Percentiles rank a stretch among this genome's conserved stretches.
phyloP scores from a whole-genome alignment of 2,329 filamentous ascomycete species.

The Trichophyton equinum region DNA sequence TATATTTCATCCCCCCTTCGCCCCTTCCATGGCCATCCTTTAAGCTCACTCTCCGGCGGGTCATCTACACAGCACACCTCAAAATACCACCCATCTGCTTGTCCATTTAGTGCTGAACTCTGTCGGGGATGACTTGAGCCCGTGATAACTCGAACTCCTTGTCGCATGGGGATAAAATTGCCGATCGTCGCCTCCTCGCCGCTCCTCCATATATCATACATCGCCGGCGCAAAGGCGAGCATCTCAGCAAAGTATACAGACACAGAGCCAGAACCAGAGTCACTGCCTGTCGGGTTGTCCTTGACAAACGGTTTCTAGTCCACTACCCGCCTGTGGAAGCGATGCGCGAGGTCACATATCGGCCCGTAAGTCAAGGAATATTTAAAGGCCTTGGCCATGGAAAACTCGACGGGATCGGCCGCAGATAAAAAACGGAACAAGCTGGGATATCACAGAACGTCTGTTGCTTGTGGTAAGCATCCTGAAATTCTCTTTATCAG shows the following conservation, averaged over 20 bases:
- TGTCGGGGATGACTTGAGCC: slow-evolving; percentile 14
- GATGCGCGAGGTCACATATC: slow-evolving; percentile 29
- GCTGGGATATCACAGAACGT: slow-evolving; percentile 87
- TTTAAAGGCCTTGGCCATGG: slow-evolving; percentile 26
- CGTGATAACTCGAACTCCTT: slow-evolving; percentile 9
- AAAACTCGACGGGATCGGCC: slow-evolving; percentile 20
- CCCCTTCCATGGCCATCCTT: slow-evolving; percentile 7
- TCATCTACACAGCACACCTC: slow-evolving; percentile 7
- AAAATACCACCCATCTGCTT: slow-evolving; percentile 8
- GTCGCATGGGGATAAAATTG: slow-evolving; percentile 9
- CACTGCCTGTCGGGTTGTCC: background rate
- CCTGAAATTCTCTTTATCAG: slow-evolving; percentile 5
- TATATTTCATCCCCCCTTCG: slow-evolving; percentile 4
- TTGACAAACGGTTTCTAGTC: background rate
- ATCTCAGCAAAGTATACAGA: background rate
- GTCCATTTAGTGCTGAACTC: slow-evolving; percentile 2
- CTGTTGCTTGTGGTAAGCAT: slow-evolving; percentile 83
- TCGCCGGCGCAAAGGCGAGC: background rate
- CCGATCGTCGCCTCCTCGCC: background rate
- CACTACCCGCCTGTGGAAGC: slow-evolving; percentile 18
- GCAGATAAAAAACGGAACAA: slow-evolving; percentile 72
- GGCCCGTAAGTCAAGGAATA: slow-evolving; percentile 23
- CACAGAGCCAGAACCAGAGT: background rate
- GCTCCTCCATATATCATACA: background rate
- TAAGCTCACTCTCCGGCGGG: slow-evolving; percentile 8